Base-by-base conservation (phyloP, 2,329 filamentous ascomycete genomes). In the Metarhizium rileyi region DNA sequence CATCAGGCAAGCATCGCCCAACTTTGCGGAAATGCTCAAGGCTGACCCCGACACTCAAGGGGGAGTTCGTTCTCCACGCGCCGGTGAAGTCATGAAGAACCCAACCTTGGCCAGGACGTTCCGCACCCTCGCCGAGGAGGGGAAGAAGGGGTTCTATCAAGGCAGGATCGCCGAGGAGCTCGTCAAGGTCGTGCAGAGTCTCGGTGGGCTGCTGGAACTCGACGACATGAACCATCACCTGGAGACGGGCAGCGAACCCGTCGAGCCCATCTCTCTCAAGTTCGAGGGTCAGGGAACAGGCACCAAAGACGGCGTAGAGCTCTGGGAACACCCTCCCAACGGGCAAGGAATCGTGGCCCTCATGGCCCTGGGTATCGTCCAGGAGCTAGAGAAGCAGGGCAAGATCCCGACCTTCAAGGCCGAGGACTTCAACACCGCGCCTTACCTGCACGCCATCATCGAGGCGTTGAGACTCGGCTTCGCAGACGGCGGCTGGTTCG, bases 281-380 rank as follows among this genome's bases (percentile, higher is more conserved):
- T 91, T 90, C 66, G 76, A 72, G 0, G 84, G 86, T 8, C 85
- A 89, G 59, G 71, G 70, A 3, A 64, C 71, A 0, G 54, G 53
- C 2, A 54, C 56, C 5, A 55, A 66, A 8, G 66, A 72, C 12
- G 81, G 82, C 9, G 77, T 96, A 40, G 83, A 95, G 61, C 72
- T 98, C 1, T 97, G 91, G 91, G 93, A 98, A 63, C 91, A 97
- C 63, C 90, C 91, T 33, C 93, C 93, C 8, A 97, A 97, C 60
- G 90, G 93, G 0, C 93, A 97, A 68, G 93, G 93, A 2, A 90
- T 97, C 55, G 87, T 97, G 2, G 93, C 93, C 0, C 72, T 97
- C 28, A 95, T 97, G 84, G 87, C 93, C 0, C 74, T 98, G 1
- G 93, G 93, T 1, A 95, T 97, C 56, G 73, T 98, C 45, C 84